phyloP scores from a whole-genome alignment of 768 basidiomycete genomes.

The Rhodotorula kratochvilovae region DNA sequence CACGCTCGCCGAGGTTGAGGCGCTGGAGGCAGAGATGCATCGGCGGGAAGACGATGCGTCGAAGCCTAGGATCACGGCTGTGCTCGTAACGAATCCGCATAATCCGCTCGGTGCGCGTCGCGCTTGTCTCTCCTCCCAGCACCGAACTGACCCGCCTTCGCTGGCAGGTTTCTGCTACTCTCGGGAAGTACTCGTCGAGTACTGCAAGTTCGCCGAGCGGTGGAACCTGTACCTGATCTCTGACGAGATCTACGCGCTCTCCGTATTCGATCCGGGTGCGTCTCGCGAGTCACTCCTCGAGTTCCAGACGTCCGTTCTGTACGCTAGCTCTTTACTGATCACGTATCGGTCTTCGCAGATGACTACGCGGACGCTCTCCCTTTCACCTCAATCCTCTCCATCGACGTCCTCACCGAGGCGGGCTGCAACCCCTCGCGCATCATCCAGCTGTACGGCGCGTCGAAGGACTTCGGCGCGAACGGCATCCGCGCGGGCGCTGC shows the following conservation, averaged over 20 bases:
- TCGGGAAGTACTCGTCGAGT: conserved; percentile 20
- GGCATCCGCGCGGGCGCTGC: conserved; percentile 24
- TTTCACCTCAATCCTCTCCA: conserved; percentile 15
- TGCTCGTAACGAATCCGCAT: conserved; percentile 22
- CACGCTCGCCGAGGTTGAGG: conserved; percentile 17
- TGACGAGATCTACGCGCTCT: conserved; percentile 28
- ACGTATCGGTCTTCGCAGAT: not conserved
- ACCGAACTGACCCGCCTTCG: not conserved
- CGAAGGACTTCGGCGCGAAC: conserved; percentile 34
- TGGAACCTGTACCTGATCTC: conserved; percentile 16
- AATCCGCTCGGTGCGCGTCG: conserved; percentile 25
- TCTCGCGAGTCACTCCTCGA: not conserved
- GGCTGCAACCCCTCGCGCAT: conserved; percentile 14
- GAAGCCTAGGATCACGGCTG: conserved; percentile 6
- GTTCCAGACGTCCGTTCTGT: too few relatives aligned
- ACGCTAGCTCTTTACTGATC: too few relatives aligned
- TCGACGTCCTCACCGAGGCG: conserved; percentile 15
- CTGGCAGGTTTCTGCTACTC: conserved; percentile 28
- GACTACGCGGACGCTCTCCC: not conserved
- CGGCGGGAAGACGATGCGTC: not conserved
- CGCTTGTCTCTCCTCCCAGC: too few relatives aligned
- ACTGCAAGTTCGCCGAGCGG: conserved; percentile 18
- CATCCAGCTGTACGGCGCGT: conserved; percentile 10
- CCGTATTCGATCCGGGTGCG: not conserved
- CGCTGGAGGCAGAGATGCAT: conserved; percentile 22